A percentile compares a stretch with the other conserved stretches of the same genome.
These are phyloP conservation scores for Curvularia verruculosa DNA, from an alignment of 2,329 filamentous ascomycete genomes.

Conservation along the genomic window DNA sequence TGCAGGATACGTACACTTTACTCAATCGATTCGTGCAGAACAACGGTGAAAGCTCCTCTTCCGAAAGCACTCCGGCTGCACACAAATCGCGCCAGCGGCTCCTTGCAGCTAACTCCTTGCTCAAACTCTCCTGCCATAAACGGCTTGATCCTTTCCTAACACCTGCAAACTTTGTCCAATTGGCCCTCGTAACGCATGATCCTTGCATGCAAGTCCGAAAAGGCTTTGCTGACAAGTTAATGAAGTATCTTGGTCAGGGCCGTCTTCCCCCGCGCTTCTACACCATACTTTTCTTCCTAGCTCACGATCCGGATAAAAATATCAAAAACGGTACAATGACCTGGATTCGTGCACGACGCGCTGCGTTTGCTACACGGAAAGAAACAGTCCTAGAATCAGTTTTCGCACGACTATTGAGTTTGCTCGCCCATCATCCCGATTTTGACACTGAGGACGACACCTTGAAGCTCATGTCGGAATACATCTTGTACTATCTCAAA, in stretches of 20 bases:
- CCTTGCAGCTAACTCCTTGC: constrained; percentile 74
- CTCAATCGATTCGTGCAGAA: constrained; percentile 76
- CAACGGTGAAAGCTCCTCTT: constrained; percentile 80
- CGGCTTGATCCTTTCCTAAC: constrained; percentile 77
- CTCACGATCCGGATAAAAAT: constrained; percentile 81
- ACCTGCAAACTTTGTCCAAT: constrained; percentile 76
- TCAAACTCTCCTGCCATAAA: constrained; percentile 83
- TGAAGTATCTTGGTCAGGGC: constrained; percentile 83
- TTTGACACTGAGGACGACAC: constrained; percentile 69
- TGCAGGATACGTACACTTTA: constrained; percentile 75
- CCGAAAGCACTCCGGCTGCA: constrained; percentile 70
- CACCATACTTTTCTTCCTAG: constrained; percentile 85
- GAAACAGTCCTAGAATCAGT: constrained; percentile 75
- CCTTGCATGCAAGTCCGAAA: constrained; percentile 73
- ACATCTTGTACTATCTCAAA: constrained; percentile 87
- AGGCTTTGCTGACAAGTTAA: constrained; percentile 81
- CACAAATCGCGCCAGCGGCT: constrained; percentile 84
- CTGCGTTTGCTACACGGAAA: constrained; percentile 63
- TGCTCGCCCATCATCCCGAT: constrained; percentile 93
- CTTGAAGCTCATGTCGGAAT: constrained; percentile 81
- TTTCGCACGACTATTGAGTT: constrained; percentile 81
- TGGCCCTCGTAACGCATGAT: constrained; percentile 84
- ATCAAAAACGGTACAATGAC: constrained; percentile 79
- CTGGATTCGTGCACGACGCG: constrained; percentile 84
- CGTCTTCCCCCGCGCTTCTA: constrained; percentile 80